phyloP scores from a whole-genome alignment of 495 filamentous ascomycete species.

The Staphylotrichum longicolle region DNA sequence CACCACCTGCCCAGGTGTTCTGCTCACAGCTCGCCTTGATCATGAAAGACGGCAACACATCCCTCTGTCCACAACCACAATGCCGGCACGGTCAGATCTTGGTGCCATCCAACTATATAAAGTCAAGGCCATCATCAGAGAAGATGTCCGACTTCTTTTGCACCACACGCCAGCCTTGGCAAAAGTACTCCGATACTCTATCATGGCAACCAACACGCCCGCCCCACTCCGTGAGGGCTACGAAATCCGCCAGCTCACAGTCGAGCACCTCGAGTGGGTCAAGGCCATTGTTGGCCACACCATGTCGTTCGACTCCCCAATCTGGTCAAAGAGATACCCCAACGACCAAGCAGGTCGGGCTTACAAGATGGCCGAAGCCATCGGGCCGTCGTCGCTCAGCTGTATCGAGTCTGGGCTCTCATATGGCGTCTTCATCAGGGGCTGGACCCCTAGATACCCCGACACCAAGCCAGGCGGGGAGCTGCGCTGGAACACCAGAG shows the following conservation, averaged over 20 bases:
- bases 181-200: neutral
- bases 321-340: neutral
- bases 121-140: neutral
- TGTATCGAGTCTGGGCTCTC: neutral
- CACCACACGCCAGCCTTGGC: no score
- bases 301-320: constrained; percentile 6
- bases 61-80: no score
- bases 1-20: no score
- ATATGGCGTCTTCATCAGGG: neutral
- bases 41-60: no score
- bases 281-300: constrained; percentile 3
- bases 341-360: neutral
- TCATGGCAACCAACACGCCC: neutral
- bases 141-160: no score
- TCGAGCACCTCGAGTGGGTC: neutral
- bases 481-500: neutral
- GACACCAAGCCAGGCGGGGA: neutral
- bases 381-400: neutral
- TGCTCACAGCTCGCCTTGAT: no score
- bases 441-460: neutral
- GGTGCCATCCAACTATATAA: neutral
- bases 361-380: neutral
- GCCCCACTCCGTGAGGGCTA: neutral
- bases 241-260: neutral
- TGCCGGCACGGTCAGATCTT: no score